phyloP scores from a whole-genome alignment of 75 land plant species.

The Sequoiadendron giganteum region DNA sequence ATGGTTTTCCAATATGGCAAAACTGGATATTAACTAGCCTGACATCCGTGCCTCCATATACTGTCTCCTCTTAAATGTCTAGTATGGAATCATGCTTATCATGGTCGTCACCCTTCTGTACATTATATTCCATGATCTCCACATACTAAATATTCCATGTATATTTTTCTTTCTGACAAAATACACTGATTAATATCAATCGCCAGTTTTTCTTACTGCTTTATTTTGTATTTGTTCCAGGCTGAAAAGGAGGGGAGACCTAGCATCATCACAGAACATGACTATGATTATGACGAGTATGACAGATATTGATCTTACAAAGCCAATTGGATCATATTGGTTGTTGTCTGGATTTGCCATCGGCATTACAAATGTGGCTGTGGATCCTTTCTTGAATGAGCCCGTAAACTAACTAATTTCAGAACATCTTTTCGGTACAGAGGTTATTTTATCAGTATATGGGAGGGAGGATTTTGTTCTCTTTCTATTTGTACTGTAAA shows the following conservation, averaged over 20 bases:
- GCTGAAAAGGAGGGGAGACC: conserved; percentile 3
- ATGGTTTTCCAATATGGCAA: neutral
- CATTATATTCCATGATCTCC: neutral
- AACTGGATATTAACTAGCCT: neutral
- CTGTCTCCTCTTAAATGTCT: neutral
- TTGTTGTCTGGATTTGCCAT: neutral
- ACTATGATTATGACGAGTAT: neutral
- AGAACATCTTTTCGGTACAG: neutral
- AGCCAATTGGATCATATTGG: neutral
- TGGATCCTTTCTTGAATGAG: neutral
- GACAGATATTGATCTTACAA: neutral
- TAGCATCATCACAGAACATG: neutral
- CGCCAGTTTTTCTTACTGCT: neutral
- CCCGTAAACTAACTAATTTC: neutral
- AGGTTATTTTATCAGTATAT: neutral
- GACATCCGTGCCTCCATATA: neutral
- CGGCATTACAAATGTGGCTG: neutral
- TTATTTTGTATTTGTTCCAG: neutral
- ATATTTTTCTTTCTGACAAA: neutral
- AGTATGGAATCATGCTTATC: neutral
- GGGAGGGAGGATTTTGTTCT: neutral
- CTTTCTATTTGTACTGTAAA: neutral
- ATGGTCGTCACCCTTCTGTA: neutral
- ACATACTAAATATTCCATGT: neutral
- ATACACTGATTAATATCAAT: neutral